Percentiles rank a stretch among this genome's conserved stretches.
phyloP scores from a whole-genome alignment of 2,329 filamentous ascomycete genomes.

The Triangularia setosa region DNA sequence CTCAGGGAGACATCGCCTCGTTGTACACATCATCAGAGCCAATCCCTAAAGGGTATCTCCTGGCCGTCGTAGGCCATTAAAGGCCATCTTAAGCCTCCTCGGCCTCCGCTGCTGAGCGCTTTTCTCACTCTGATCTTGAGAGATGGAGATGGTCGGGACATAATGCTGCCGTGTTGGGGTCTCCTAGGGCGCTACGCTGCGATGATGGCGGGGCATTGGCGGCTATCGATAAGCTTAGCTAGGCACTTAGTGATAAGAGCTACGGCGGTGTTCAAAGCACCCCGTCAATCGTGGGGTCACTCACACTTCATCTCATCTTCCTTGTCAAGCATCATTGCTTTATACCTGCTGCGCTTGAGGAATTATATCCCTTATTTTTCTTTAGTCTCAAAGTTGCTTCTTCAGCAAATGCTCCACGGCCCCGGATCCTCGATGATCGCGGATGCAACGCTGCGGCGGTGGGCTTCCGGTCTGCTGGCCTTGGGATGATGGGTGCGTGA shows the following conservation, averaged over 20 bases:
- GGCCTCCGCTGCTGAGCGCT: neutral
- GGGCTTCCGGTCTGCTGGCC: neutral
- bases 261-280: neutral
- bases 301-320: neutral
- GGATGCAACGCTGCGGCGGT: slow-evolving; percentile 6
- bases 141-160: neutral
- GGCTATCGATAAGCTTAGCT: neutral
- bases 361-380: neutral
- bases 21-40: slow-evolving; percentile 21
- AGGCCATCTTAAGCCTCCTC: slow-evolving; percentile 8
- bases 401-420: neutral
- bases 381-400: neutral
- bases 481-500: slow-evolving; percentile 10
- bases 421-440: neutral
- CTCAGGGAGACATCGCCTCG: slow-evolving; percentile 18
- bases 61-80: neutral
- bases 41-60: slow-evolving; percentile 15
- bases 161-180: neutral
- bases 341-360: too few relatives aligned
- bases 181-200: neutral
- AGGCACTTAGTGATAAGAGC: neutral
- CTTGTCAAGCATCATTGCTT: neutral
- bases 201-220: neutral
- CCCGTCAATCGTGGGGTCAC: neutral
- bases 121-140: neutral